These are phyloP conservation scores for Phytophthora pisi DNA, from an alignment of 352 stramenopile genomes.

Conservation along the genomic window DNA sequence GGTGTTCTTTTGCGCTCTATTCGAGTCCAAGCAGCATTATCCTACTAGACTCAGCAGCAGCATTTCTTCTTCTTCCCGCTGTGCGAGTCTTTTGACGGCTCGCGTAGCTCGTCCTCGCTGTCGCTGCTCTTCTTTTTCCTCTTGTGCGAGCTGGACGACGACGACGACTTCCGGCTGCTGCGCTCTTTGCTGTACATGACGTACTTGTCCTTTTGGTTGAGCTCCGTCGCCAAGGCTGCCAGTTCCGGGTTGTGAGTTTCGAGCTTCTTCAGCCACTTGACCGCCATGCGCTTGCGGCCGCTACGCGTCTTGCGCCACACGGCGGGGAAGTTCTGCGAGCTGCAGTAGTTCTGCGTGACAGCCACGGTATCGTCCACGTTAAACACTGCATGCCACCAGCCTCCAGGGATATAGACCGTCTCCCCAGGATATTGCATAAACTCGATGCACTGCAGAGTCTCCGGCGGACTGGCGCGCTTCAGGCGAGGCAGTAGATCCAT, in stretches of 20 bases:
- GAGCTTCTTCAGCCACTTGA: slow-evolving; percentile 92
- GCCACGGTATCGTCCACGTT: slow-evolving; percentile 93
- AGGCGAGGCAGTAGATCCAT: slow-evolving; percentile 92
- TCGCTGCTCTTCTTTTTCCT: slow-evolving; percentile 49
- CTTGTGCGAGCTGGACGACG: slow-evolving; percentile 31
- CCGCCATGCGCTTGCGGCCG: slow-evolving; percentile 94
- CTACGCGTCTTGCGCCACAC: slow-evolving; percentile 90
- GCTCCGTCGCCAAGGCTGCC: slow-evolving; percentile 65
- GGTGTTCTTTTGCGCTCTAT: background rate
- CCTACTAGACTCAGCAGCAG: slow-evolving; percentile 4
- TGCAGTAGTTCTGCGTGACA: slow-evolving; percentile 96
- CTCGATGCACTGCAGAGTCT: slow-evolving; percentile 80
- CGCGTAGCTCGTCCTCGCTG: slow-evolving; percentile 24
- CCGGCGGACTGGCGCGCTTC: slow-evolving; percentile 67
- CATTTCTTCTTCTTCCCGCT: slow-evolving; percentile 36
- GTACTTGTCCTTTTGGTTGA: slow-evolving; percentile 91
- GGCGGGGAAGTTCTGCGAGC: slow-evolving; percentile 84
- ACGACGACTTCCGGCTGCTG: slow-evolving; percentile 16
- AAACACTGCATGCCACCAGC: slow-evolving; percentile 95
- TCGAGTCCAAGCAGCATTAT: background rate
- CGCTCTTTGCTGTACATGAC: slow-evolving; percentile 73
- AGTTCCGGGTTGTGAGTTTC: slow-evolving; percentile 85
- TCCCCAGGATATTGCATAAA: slow-evolving; percentile 92
- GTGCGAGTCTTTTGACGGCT: slow-evolving; percentile 10
- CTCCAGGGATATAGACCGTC: slow-evolving; percentile 92